Conservation (phyloP, 768 basidiomycete genomes). For the Kwoniella sp. region DNA sequence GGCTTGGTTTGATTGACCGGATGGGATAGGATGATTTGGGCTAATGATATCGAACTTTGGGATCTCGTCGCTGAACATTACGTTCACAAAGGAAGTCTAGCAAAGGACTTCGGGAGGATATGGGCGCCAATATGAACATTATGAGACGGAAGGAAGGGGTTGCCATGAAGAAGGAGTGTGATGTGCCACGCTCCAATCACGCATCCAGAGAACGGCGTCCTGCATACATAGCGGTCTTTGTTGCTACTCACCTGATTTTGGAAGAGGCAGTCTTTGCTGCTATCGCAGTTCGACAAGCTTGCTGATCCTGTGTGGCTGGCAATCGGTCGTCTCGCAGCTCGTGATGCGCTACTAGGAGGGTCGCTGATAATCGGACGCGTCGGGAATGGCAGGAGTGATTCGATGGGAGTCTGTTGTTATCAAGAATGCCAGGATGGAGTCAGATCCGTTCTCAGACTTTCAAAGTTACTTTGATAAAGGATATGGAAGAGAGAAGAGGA, state of each 20-base stretch:
- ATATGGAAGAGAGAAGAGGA: not conserved
- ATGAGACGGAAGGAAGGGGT: not conserved
- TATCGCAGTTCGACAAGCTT: too few species aligned
- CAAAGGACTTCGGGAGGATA: not conserved
- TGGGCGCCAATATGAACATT: not conserved
- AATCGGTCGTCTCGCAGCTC: too few species aligned
- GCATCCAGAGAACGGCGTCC: too few species aligned
- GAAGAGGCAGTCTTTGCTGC: not conserved
- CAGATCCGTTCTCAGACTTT: not conserved
- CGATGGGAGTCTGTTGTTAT: not conserved
- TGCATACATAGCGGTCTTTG: too few species aligned
- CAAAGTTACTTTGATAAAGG: conserved; percentile 17
- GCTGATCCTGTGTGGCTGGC: too few species aligned
- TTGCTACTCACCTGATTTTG: not conserved
- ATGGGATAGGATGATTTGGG: not conserved
- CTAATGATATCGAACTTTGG: not conserved
- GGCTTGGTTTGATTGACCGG: not conserved
- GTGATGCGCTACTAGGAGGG: not conserved
- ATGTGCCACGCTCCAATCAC: not conserved
- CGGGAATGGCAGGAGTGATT: too few species aligned
- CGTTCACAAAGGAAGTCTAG: not conserved
- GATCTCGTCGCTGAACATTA: not conserved
- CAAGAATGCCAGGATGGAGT: not conserved
- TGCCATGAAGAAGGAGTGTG: not conserved
- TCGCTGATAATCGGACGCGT: too few species aligned